These are phyloP conservation scores for Escallonia rubra DNA, from an alignment of 129 eudicot species.

Conservation along the genomic window DNA sequence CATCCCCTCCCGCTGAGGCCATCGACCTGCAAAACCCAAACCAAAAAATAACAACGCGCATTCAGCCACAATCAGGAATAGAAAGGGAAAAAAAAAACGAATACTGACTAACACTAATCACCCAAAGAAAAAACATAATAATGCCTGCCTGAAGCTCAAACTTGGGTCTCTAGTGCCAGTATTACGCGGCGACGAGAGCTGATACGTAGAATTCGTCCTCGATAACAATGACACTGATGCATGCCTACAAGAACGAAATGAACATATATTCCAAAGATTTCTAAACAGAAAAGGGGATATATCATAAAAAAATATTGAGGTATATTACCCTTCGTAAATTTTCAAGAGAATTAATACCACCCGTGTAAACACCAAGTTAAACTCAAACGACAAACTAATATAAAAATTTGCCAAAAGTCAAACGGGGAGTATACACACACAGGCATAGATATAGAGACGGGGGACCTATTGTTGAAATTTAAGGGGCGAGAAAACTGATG, in stretches of 20 bases:
- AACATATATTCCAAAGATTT: neutral
- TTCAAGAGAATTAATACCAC: neutral
- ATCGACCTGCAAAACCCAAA: slow-evolving; percentile 34
- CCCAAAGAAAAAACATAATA: neutral
- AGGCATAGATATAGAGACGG: neutral
- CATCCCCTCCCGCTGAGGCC: slow-evolving; percentile 39
- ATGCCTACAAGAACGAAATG: slow-evolving; percentile 2
- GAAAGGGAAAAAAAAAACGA: neutral
- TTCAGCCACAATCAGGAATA: neutral
- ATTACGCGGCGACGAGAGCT: slow-evolving; percentile 13
- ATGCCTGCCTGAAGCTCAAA: slow-evolving; percentile 28
- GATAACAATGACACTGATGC: slow-evolving; percentile 1
- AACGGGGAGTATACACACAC: too few species aligned
- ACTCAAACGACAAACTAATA: too few species aligned
- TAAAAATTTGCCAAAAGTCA: too few species aligned
- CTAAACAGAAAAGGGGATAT: too few species aligned
- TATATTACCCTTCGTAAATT: neutral
- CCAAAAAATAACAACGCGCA: neutral
- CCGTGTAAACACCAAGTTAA: too few species aligned
- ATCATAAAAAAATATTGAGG: too few species aligned
- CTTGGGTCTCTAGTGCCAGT: slow-evolving; percentile 2
- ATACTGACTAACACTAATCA: neutral
- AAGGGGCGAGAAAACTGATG: slow-evolving; percentile 9
- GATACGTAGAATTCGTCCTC: slow-evolving; percentile 18
- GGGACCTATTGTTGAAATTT: slow-evolving; percentile 4